These are phyloP conservation scores for Calocybe indica DNA, from an alignment of 768 basidiomycete species.

Conservation along the genomic window DNA sequence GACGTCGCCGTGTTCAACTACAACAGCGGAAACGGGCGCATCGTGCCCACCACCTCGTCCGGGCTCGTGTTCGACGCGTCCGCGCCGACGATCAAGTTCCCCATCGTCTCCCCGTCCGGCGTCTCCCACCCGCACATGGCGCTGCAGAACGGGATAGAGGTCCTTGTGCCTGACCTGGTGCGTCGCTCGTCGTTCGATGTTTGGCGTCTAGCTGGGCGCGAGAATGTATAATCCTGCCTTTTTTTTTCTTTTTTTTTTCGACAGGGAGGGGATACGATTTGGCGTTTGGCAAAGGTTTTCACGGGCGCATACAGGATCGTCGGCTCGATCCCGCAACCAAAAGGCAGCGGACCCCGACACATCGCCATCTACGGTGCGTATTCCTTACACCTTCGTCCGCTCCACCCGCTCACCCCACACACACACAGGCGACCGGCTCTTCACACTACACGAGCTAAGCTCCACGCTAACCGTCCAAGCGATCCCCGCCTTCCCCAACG, in stretches of 20 bases:
- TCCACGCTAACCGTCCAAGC: slow-evolving; percentile 54
- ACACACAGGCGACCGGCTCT: slow-evolving; percentile 39
- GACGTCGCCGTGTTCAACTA: slow-evolving; percentile 61
- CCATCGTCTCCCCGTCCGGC: slow-evolving; percentile 27
- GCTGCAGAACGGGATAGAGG: slow-evolving; percentile 41
- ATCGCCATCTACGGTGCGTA: slow-evolving; percentile 33
- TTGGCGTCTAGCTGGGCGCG: neutral
- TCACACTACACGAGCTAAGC: slow-evolving; percentile 49
- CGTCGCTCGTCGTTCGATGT: slow-evolving; percentile 12
- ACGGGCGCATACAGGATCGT: slow-evolving; percentile 45
- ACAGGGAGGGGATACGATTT: slow-evolving; percentile 59
- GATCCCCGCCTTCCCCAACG: slow-evolving; percentile 44
- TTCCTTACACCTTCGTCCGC: neutral
- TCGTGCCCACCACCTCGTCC: slow-evolving; percentile 43
- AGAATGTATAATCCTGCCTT: neutral
- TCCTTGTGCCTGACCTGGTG: slow-evolving; percentile 59
- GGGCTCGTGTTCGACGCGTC: slow-evolving; percentile 23
- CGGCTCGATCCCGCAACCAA: slow-evolving; percentile 35
- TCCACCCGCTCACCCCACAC: neutral
- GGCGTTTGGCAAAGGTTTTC: slow-evolving; percentile 45
- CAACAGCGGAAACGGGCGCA: slow-evolving; percentile 43
- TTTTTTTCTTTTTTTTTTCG: neutral
- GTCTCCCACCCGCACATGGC: slow-evolving; percentile 62
- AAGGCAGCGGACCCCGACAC: slow-evolving; percentile 58
- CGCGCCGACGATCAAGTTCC: slow-evolving; percentile 48